Conservation (phyloP, 108 stramenopile species). For the Conticribra weissflogii region DNA sequence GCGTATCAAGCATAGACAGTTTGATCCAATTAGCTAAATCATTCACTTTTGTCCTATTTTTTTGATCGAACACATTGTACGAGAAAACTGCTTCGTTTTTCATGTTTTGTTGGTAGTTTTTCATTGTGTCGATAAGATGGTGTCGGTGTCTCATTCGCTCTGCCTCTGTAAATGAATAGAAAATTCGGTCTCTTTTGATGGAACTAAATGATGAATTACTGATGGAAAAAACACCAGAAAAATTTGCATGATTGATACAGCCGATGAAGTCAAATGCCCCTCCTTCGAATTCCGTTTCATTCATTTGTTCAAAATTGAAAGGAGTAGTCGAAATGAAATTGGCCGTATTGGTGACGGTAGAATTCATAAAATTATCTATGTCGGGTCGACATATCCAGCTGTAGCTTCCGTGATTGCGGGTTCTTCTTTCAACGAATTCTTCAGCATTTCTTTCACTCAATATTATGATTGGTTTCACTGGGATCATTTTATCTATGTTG, state of each 20-base stretch:
- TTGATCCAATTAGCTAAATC: slow-evolving; percentile 25
- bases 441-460: slow-evolving; percentile 36
- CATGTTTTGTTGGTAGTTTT: slow-evolving; percentile 23
- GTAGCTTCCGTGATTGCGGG: slow-evolving; percentile 16
- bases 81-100: slow-evolving; percentile 16
- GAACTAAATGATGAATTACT: background rate
- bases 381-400: slow-evolving; percentile 20
- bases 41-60: slow-evolving; percentile 23
- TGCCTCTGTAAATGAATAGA: slow-evolving; percentile 27
- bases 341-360: background rate
- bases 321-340: background rate
- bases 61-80: slow-evolving; percentile 25
- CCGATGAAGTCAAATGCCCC: slow-evolving; percentile 34
- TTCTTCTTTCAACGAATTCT: slow-evolving; percentile 13
- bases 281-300: slow-evolving; percentile 14
- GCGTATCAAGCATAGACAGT: slow-evolving; percentile 5
- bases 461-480: slow-evolving; percentile 23
- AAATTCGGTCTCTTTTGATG: slow-evolving; percentile 5
- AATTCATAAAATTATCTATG: background rate
- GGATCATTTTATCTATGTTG: background rate
- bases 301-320: slow-evolving; percentile 10
- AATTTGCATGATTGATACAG: slow-evolving; percentile 13
- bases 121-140: slow-evolving; percentile 14
- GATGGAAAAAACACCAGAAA: background rate
- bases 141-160: background rate